Evolutionary conservation across 768 basidiomycete species (phyloP).

Genomic region (Favolaschia claudopus): DNA sequence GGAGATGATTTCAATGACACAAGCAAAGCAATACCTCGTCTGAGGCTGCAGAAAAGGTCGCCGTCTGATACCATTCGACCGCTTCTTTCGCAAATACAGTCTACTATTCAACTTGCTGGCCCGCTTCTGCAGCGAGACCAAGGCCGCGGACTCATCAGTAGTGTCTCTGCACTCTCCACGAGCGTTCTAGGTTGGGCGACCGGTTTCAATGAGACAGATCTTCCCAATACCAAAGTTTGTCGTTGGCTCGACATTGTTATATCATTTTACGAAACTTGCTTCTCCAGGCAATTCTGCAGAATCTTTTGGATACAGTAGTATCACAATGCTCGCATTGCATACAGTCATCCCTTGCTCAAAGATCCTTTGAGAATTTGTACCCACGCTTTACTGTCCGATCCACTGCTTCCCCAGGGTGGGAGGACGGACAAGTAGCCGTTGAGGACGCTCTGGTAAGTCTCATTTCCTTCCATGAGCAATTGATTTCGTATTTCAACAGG

Average conservation of each 20-base stretch:
- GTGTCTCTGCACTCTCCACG: slow-evolving; percentile 37
- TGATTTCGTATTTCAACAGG: slow-evolving; percentile 34
- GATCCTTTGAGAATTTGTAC: slow-evolving; percentile 52
- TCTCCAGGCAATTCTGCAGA: slow-evolving; percentile 35
- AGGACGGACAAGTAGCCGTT: slow-evolving; percentile 49
- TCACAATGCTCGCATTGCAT: slow-evolving; percentile 46
- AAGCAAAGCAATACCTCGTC: slow-evolving; percentile 51
- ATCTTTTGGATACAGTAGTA: slow-evolving; percentile 46
- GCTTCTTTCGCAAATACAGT: slow-evolving; percentile 46
- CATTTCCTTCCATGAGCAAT: not conserved
- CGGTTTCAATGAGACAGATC: slow-evolving; percentile 32
- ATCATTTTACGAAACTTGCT: not conserved
- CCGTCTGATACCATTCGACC: slow-evolving; percentile 52
- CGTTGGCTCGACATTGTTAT: not conserved
- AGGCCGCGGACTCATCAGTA: slow-evolving; percentile 41
- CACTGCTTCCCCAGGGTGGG: slow-evolving; percentile 41
- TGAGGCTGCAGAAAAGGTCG: slow-evolving; percentile 51
- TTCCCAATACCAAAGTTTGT: slow-evolving; percentile 39
- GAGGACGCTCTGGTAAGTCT: slow-evolving; percentile 47
- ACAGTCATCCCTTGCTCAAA: slow-evolving; percentile 52
- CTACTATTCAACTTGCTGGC: slow-evolving; percentile 36
- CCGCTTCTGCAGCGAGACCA: slow-evolving; percentile 35
- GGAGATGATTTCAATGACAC: not conserved
- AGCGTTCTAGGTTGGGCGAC: slow-evolving; percentile 40
- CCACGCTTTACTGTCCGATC: slow-evolving; percentile 52